Conservation (phyloP, 2,329 filamentous ascomycete species). For the Capronia epimyces region DNA sequence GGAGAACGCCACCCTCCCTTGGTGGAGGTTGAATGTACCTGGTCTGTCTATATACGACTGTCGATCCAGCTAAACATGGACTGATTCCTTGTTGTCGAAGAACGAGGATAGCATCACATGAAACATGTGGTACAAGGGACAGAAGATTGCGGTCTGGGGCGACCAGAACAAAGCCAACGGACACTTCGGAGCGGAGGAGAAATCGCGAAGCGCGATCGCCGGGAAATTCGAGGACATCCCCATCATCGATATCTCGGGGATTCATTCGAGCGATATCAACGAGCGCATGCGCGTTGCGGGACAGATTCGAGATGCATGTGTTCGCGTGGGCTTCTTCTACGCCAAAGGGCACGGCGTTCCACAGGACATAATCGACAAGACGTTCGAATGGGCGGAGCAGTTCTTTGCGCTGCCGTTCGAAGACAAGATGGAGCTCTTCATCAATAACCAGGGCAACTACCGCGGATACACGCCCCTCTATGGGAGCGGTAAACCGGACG, state of each 20-base stretch:
- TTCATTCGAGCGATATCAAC: slow-evolving; percentile 34
- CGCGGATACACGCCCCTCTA: slow-evolving; percentile 10
- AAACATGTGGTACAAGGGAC: no score
- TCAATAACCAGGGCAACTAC: slow-evolving; percentile 9
- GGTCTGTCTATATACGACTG: no score
- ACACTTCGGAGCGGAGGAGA: no score
- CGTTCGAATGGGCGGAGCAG: slow-evolving; percentile 14
- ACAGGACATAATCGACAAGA: slow-evolving; percentile 16
- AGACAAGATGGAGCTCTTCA: slow-evolving; percentile 47
- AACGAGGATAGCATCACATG: no score
- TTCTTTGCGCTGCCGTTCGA: slow-evolving; percentile 43
- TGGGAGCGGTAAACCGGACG: slow-evolving; percentile 5
- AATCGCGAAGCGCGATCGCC: neutral
- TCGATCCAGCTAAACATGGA: no score
- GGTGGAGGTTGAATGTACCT: no score
- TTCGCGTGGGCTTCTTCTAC: slow-evolving; percentile 27
- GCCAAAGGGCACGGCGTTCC: slow-evolving; percentile 26
- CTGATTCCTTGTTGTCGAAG: no score
- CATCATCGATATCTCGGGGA: slow-evolving; percentile 40
- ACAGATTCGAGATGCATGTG: slow-evolving; percentile 33
- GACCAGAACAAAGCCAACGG: no score
- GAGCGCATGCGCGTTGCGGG: slow-evolving; percentile 38
- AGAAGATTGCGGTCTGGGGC: no score
- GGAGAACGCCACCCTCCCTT: no score
- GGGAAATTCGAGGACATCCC: slow-evolving; percentile 32